Evolutionary conservation across 441 rosid species (phyloP).

Genomic region (Eutrema salsugineum): DNA sequence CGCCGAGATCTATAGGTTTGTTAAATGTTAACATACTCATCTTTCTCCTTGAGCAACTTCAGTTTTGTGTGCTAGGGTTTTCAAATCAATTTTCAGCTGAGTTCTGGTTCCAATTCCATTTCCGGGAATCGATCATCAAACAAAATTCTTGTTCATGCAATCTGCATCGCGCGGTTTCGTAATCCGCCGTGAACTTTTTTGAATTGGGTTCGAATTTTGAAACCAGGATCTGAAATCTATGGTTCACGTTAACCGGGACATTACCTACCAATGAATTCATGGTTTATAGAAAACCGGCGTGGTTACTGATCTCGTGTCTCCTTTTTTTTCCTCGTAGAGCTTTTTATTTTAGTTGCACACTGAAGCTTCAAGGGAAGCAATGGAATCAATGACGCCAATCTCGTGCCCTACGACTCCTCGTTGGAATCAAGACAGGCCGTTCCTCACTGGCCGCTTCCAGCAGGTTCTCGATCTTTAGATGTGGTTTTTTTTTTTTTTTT

Average conservation of each 20-base stretch:
- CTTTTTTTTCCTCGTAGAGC: background rate
- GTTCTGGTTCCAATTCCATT: background rate
- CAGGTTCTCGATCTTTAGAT: conserved; percentile 40
- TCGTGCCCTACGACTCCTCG: conserved; percentile 76
- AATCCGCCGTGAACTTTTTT: conserved; percentile 1
- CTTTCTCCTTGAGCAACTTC: background rate
- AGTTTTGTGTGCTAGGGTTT: background rate
- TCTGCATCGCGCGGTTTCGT: background rate
- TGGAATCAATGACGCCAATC: conserved; percentile 35
- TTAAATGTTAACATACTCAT: background rate
- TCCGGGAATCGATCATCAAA: background rate
- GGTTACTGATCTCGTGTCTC: background rate
- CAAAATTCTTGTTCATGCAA: no score
- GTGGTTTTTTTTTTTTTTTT: background rate
- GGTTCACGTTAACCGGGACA: conserved; percentile 12
- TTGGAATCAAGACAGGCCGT: conserved; percentile 91
- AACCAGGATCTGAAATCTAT: background rate
- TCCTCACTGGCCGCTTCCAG: conserved; percentile 89
- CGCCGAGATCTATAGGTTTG: conserved; percentile 8
- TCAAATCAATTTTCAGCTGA: background rate
- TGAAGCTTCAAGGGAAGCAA: conserved; percentile 19
- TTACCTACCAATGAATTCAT: background rate
- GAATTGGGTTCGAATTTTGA: background rate
- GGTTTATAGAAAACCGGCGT: conserved; percentile 15
- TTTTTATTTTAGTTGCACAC: conserved; percentile 4